phyloP scores from a whole-genome alignment of 176 grass and related monocot genomes.

The Carex parvula region DNA sequence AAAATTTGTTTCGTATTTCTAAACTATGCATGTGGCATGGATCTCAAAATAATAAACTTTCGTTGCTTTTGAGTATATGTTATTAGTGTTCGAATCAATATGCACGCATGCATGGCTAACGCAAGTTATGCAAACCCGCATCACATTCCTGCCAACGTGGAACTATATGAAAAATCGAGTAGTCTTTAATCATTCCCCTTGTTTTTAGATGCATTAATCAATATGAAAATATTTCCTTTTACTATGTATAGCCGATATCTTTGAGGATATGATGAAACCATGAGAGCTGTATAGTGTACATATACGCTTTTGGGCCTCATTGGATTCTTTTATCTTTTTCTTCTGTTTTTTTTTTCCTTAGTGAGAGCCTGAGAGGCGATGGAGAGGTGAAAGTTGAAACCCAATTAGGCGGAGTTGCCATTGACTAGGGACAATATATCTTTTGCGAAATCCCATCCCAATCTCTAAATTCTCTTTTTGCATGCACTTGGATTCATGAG shows the following conservation, averaged over 20 bases:
- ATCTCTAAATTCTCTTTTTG: conserved; percentile 31
- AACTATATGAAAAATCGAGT: neutral
- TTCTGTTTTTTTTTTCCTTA: neutral
- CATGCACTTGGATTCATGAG: conserved; percentile 31
- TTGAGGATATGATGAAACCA: conserved; percentile 16
- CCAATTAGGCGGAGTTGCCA: neutral
- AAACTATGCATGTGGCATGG: neutral
- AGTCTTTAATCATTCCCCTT: neutral
- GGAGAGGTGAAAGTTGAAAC: neutral
- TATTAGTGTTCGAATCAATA: neutral
- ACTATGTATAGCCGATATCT: conserved; percentile 19
- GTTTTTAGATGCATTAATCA: neutral
- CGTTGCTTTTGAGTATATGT: neutral
- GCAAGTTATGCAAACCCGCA: neutral
- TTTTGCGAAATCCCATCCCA: conserved; percentile 33
- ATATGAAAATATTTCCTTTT: conserved; percentile 5
- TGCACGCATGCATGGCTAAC: neutral
- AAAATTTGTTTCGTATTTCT: neutral
- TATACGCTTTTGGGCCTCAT: conserved; percentile 11
- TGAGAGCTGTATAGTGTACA: neutral
- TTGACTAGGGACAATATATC: conserved; percentile 35
- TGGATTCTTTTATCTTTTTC: conserved; percentile 23
- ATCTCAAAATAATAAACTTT: neutral
- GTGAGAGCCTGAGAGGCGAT: neutral
- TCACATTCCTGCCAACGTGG: neutral